phyloP scores from a whole-genome alignment of 805 yeast genomes.

The Saturnispora besseyi region DNA sequence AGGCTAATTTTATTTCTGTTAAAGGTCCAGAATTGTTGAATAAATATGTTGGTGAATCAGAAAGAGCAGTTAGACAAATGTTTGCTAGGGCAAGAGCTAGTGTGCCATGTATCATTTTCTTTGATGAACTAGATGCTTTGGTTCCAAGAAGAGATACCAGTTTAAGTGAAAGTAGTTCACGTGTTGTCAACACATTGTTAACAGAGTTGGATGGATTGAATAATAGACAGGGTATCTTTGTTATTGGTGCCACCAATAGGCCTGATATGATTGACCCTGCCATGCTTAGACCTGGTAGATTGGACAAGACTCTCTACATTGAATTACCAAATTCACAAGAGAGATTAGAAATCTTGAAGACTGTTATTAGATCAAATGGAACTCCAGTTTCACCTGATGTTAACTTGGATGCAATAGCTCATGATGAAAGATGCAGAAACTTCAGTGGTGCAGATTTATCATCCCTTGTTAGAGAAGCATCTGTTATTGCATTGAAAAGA shows the following conservation, averaged over 20 bases:
- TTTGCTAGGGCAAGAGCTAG: constrained; percentile 93
- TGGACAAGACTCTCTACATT: constrained; percentile 86
- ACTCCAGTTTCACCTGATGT: constrained; percentile 67
- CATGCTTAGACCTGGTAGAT: constrained; percentile 93
- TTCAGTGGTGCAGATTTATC: constrained; percentile 96
- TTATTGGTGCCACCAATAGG: constrained; percentile 92
- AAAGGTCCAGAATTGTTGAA: constrained; percentile 95
- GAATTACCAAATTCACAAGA: constrained; percentile 79
- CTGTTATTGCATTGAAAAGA: constrained; percentile 74
- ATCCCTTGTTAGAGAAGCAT: constrained; percentile 89
- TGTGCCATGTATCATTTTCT: constrained; percentile 86
- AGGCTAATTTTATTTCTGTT: constrained; percentile 91
- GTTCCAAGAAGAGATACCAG: constrained; percentile 91
- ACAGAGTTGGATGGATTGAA: constrained; percentile 94
- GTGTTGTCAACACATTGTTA: constrained; percentile 89
- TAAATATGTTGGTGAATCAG: constrained; percentile 94
- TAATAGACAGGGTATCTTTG: constrained; percentile 87
- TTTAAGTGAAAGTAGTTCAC: constrained; percentile 77
- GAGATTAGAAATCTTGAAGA: constrained; percentile 70
- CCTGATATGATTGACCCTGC: constrained; percentile 99
- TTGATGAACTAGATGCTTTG: constrained; percentile 92
- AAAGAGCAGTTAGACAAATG: constrained; percentile 84
- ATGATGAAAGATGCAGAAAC: constrained; percentile 74
- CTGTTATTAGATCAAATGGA: constrained; percentile 59
- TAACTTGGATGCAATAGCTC: constrained; percentile 52